Evolutionary conservation across 768 basidiomycete species (phyloP).

Genomic region (Mycena leptocephala): DNA sequence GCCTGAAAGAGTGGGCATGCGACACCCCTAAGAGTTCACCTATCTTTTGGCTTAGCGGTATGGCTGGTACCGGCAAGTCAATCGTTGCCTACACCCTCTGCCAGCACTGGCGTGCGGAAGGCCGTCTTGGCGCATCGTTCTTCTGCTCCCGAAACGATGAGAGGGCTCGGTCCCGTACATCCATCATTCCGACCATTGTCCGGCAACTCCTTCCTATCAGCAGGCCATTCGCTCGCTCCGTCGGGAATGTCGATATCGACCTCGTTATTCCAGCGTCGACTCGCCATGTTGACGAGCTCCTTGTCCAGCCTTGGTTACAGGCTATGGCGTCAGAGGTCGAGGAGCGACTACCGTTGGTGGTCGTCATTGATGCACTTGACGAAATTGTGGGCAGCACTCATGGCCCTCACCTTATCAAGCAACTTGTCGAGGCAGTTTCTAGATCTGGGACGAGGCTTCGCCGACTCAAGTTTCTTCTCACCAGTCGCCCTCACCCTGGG

Average conservation of each 20-base stretch:
- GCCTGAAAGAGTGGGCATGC: conserved; percentile 1
- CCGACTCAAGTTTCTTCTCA: conserved; percentile 7
- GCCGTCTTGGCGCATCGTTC: conserved; percentile 9
- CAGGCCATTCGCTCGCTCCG: background rate
- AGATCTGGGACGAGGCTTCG: background rate
- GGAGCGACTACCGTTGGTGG: background rate
- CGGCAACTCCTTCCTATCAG: background rate
- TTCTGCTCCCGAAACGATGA: conserved; percentile 4
- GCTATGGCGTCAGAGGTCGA: too few species aligned
- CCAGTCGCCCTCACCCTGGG: background rate
- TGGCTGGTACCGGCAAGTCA: too few species aligned
- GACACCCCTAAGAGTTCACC: background rate
- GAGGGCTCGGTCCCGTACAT: background rate
- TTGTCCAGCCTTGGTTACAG: background rate
- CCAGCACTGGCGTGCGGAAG: too few species aligned
- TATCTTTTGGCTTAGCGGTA: conserved; percentile 16
- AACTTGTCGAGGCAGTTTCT: background rate
- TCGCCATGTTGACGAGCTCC: background rate
- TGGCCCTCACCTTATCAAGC: background rate
- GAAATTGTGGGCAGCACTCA: background rate
- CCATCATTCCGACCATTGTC: conserved; percentile 8
- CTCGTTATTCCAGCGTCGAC: background rate
- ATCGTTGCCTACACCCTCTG: too few species aligned
- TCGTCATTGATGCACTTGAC: background rate
- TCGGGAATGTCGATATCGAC: background rate